A percentile compares a stretch with the other conserved stretches of the same genome.
These are phyloP conservation scores for Mycena metata DNA, from an alignment of 768 basidiomycete genomes.

Conservation along the genomic window DNA sequence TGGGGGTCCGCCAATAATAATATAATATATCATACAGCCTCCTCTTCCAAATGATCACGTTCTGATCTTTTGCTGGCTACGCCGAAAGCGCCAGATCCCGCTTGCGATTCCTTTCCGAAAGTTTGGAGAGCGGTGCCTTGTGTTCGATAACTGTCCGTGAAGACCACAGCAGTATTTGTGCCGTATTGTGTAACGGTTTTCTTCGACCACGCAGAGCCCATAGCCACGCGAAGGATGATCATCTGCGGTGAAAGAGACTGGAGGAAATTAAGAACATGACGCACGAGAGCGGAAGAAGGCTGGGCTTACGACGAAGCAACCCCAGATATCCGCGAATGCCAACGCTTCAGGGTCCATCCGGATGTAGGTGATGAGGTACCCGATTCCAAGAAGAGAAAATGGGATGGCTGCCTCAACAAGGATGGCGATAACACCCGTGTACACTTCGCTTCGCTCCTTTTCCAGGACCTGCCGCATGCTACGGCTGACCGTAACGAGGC, in stretches of 20 bases:
- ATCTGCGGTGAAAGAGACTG: conserved; percentile 27
- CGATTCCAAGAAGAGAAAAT: conserved; percentile 47
- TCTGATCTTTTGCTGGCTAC: not conserved
- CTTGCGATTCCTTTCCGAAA: conserved; percentile 20
- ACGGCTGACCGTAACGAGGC: conserved; percentile 43
- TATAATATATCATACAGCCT: conserved; percentile 23
- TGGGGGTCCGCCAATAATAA: not conserved
- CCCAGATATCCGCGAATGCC: conserved; percentile 37
- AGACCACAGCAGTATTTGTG: conserved; percentile 25
- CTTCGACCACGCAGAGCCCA: conserved; percentile 27
- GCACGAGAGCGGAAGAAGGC: not conserved
- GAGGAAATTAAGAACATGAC: not conserved
- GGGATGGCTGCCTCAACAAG: conserved; percentile 50
- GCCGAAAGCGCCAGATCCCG: conserved; percentile 9
- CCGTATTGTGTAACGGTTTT: conserved; percentile 26
- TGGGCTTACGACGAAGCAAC: conserved; percentile 17
- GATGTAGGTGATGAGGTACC: conserved; percentile 49
- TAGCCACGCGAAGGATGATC: conserved; percentile 25
- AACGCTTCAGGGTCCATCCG: conserved; percentile 44
- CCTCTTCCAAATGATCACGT: conserved; percentile 2
- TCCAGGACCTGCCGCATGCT: conserved; percentile 35
- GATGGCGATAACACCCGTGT: conserved; percentile 48
- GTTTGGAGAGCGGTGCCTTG: conserved; percentile 22
- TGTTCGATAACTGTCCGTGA: conserved; percentile 12
- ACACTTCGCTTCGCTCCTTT: conserved; percentile 40